A percentile compares a stretch with the other conserved stretches of the same genome.
These are phyloP conservation scores for Penicillium paradoxum DNA, from an alignment of 495 filamentous ascomycete species.

Conservation along the genomic window DNA sequence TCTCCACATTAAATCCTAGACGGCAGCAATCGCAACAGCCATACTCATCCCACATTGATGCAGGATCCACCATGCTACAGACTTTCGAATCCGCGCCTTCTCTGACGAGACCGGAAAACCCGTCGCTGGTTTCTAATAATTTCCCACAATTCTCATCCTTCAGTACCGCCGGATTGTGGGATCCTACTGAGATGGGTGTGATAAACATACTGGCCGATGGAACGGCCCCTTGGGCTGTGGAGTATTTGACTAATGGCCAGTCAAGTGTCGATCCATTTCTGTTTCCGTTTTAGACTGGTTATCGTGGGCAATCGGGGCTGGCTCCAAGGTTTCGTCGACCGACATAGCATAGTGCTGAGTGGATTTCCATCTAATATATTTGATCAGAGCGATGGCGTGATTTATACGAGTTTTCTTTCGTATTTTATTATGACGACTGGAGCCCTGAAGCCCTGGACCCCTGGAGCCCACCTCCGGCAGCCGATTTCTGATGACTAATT, in stretches of 20 bases:
- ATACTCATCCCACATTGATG: background rate
- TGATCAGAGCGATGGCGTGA: too few relatives aligned
- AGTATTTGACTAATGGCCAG: conserved; percentile 20
- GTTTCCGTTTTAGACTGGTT: conserved; percentile 13
- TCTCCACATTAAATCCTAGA: background rate
- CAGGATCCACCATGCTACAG: background rate
- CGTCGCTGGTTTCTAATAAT: background rate
- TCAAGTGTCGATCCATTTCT: conserved; percentile 18
- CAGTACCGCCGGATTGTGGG: conserved; percentile 8
- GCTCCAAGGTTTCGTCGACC: too few relatives aligned
- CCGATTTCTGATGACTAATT: too few relatives aligned
- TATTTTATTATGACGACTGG: too few relatives aligned
- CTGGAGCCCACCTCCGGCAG: too few relatives aligned
- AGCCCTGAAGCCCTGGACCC: too few relatives aligned
- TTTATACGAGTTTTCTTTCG: too few relatives aligned
- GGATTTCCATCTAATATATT: too few relatives aligned
- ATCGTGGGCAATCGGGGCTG: too few relatives aligned
- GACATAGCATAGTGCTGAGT: too few relatives aligned
- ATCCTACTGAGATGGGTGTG: conserved; percentile 12
- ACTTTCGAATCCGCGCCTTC: background rate
- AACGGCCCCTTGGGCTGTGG: conserved; percentile 15
- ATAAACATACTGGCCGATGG: conserved; percentile 17
- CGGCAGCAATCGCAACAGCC: background rate
- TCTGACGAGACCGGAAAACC: background rate
- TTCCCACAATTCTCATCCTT: background rate